These are phyloP conservation scores for Raphanus sativus DNA, from an alignment of 345 rosid genomes.

Conservation along the genomic window DNA sequence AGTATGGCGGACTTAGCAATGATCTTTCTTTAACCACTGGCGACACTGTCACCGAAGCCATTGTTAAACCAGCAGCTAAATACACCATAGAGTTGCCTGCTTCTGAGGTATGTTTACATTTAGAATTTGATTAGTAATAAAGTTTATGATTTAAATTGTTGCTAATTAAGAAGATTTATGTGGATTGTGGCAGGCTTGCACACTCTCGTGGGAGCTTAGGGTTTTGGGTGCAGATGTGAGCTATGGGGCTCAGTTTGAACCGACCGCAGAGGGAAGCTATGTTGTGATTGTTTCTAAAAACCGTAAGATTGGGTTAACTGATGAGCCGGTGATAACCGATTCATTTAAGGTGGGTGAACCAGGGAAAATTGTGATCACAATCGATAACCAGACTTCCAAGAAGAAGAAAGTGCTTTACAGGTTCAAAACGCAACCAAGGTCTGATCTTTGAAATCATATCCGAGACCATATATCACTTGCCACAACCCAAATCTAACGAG, in stretches of 20 bases:
- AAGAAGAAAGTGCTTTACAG: conserved; percentile 91
- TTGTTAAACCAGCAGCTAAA: conserved; percentile 63
- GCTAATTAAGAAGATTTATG: conserved; percentile 1
- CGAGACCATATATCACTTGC: conserved; percentile 3
- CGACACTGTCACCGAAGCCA: conserved; percentile 54
- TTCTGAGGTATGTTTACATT: conserved; percentile 53
- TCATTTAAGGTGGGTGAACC: conserved; percentile 66
- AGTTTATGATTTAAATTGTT: neutral
- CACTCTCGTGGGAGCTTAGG: conserved; percentile 69
- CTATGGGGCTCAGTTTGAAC: conserved; percentile 78
- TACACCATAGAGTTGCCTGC: conserved; percentile 65
- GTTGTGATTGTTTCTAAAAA: conserved; percentile 73
- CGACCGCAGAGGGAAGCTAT: conserved; percentile 62
- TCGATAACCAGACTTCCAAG: conserved; percentile 74
- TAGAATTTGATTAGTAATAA: neutral
- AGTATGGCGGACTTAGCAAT: conserved; percentile 64
- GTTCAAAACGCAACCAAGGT: conserved; percentile 63
- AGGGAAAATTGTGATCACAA: conserved; percentile 68
- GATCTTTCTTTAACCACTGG: conserved; percentile 49
- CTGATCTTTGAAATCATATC: conserved; percentile 20
- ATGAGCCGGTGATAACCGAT: conserved; percentile 63
- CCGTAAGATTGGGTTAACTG: conserved; percentile 48
- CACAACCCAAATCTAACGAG: neutral
- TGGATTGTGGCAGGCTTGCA: conserved; percentile 46
- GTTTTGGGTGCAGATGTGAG: conserved; percentile 82